These are phyloP conservation scores for Flaveria robusta DNA, from an alignment of 129 eudicot species.

Conservation along the genomic window DNA sequence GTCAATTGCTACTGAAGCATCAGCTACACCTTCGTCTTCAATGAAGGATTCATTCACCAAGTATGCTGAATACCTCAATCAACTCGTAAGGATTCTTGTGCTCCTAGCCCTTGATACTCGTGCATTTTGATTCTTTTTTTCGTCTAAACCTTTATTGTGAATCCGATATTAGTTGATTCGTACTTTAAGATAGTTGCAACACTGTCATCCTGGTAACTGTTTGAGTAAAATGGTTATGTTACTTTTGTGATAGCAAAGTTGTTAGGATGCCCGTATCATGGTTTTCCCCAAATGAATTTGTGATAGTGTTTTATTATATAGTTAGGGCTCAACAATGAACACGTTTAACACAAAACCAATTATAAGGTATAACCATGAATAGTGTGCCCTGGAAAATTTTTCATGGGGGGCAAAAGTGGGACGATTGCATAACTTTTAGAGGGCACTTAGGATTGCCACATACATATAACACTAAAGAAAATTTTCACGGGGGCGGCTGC, in stretches of 20 bases:
- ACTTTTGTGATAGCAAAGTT: constrained; percentile 10
- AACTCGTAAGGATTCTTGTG: constrained; percentile 54
- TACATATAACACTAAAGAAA: no score
- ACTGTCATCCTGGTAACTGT: not conserved
- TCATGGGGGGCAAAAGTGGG: no score
- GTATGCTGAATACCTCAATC: constrained; percentile 78
- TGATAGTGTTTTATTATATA: not conserved
- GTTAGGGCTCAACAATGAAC: not conserved
- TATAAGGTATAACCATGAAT: not conserved
- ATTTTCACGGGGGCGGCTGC: no score
- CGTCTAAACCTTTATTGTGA: not conserved
- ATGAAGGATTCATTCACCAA: constrained; percentile 60
- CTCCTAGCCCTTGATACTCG: not conserved
- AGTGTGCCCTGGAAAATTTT: no score
- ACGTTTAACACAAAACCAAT: not conserved
- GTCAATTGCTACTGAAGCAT: constrained; percentile 40
- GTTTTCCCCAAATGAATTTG: not conserved
- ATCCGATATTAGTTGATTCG: not conserved
- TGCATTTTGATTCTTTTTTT: not conserved
- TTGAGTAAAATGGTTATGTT: not conserved
- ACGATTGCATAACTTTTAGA: no score
- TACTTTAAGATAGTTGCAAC: not conserved
- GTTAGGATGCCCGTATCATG: no score
- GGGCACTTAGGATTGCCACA: no score
- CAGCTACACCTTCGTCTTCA: constrained; percentile 29